These are phyloP conservation scores for Psidium friedrichsthalianum DNA, from an alignment of 345 rosid genomes.

Conservation along the genomic window DNA sequence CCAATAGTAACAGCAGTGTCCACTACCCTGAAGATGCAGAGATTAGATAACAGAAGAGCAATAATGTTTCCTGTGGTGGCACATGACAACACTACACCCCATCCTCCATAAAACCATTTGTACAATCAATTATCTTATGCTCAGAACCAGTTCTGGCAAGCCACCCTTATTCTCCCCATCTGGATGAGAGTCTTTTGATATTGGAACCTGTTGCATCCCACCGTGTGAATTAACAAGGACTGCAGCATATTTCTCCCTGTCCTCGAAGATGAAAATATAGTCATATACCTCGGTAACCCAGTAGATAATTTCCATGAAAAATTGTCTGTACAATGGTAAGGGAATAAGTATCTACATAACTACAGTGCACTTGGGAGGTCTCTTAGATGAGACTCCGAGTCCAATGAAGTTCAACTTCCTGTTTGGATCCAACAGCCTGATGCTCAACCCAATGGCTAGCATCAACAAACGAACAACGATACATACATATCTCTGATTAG, in stretches of 20 bases:
- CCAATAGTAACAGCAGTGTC: slow-evolving; percentile 37
- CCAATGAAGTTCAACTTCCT: slow-evolving; percentile 24
- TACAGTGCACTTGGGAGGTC: slow-evolving; percentile 43
- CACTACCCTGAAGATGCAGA: slow-evolving; percentile 56
- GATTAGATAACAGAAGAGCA: slow-evolving; percentile 32
- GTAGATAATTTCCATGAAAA: slow-evolving; percentile 59
- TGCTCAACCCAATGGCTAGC: slow-evolving; percentile 13
- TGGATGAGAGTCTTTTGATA: slow-evolving; percentile 25
- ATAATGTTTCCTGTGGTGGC: slow-evolving; percentile 34
- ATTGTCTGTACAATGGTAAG: slow-evolving; percentile 62
- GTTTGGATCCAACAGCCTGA: slow-evolving; percentile 26
- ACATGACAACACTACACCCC: slow-evolving; percentile 38
- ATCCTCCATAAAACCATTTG: slow-evolving; percentile 30
- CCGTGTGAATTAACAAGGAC: slow-evolving; percentile 64
- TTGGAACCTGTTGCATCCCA: slow-evolving; percentile 41
- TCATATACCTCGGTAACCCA: slow-evolving; percentile 59
- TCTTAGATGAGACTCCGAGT: slow-evolving; percentile 34
- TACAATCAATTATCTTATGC: slow-evolving; percentile 15
- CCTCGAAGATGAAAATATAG: slow-evolving; percentile 37
- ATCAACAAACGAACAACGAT: slow-evolving; percentile 56
- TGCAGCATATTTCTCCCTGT: slow-evolving; percentile 33
- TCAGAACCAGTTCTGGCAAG: slow-evolving; percentile 20
- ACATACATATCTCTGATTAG: slow-evolving; percentile 61
- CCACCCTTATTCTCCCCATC: slow-evolving; percentile 28
- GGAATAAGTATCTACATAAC: slow-evolving; percentile 70